Evolutionary conservation across 306 rosid species (phyloP).

Genomic region (Urtica urens): DNA sequence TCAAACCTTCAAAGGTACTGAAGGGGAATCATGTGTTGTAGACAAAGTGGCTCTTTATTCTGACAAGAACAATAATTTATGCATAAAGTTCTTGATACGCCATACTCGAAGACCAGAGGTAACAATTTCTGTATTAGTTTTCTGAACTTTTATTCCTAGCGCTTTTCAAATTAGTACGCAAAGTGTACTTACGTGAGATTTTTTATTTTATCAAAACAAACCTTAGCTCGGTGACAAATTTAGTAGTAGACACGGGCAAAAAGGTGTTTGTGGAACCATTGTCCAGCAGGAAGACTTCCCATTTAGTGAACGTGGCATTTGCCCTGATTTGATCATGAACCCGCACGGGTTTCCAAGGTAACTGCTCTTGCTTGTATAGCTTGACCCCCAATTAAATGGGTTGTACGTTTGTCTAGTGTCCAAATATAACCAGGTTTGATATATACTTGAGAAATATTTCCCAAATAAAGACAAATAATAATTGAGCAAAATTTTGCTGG

Average conservation of each 20-base stretch:
- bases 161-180: no score
- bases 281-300: slow-evolving; percentile 96
- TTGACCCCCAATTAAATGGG: not conserved
- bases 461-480: no score
- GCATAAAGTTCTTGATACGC: slow-evolving; percentile 59
- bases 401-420: no score
- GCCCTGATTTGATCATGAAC: slow-evolving; percentile 96
- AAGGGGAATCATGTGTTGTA: slow-evolving; percentile 69
- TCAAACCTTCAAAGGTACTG: slow-evolving; percentile 50
- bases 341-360: slow-evolving; percentile 99
- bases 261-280: slow-evolving; percentile 95
- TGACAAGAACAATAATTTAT: slow-evolving; percentile 55
- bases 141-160: no score
- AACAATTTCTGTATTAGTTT: slow-evolving; percentile 12
- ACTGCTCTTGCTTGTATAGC: slow-evolving; percentile 3
- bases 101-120: slow-evolving; percentile 99
- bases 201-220: not conserved
- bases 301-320: slow-evolving; percentile 90
- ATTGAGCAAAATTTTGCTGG: no score
- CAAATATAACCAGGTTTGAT: no score
- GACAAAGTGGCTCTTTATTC: slow-evolving; percentile 77
- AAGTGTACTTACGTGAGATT: no score
- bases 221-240: slow-evolving; percentile 86
- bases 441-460: no score
- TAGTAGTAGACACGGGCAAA: slow-evolving; percentile 99